Conservation (phyloP, 768 basidiomycete species). For the Lactarius tabidus region DNA sequence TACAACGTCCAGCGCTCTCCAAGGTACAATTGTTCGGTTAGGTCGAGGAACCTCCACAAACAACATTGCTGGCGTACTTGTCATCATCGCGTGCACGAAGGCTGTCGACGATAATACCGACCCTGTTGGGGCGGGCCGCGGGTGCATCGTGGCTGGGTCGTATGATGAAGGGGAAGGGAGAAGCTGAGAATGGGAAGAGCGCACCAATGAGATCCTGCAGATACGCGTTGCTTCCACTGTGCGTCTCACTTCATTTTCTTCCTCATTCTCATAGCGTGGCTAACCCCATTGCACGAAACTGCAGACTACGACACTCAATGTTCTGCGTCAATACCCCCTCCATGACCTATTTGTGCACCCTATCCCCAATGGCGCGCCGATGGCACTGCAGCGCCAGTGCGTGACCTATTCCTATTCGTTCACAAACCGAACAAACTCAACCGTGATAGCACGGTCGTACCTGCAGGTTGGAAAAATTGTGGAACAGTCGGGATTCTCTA, state of each 20-base stretch:
- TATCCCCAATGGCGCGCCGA: too few relatives aligned
- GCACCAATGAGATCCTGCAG: conserved; percentile 93
- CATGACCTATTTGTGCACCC: conserved; percentile 80
- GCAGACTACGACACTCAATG: conserved; percentile 66
- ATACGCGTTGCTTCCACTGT: conserved; percentile 88
- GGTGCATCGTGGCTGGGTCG: conserved; percentile 82
- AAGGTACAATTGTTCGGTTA: conserved; percentile 72
- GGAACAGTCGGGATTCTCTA: too few relatives aligned
- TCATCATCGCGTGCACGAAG: conserved; percentile 88
- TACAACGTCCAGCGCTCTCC: conserved; percentile 51
- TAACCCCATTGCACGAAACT: conserved; percentile 82
- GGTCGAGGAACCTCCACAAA: conserved; percentile 82
- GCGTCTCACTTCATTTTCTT: conserved; percentile 11
- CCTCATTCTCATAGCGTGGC: conserved; percentile 37
- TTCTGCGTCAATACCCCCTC: conserved; percentile 78
- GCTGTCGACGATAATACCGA: conserved; percentile 85
- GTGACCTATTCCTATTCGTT: too few relatives aligned
- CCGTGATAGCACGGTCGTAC: too few relatives aligned
- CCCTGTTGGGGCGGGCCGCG: conserved; percentile 57
- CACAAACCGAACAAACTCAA: too few relatives aligned
- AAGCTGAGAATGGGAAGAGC: conserved; percentile 94
- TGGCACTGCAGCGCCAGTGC: too few relatives aligned
- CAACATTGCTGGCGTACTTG: conserved; percentile 81
- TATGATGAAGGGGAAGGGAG: conserved; percentile 88
- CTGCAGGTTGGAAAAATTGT: too few relatives aligned